Percentiles rank a stretch among this genome's conserved stretches.
Evolutionary conservation across 345 rosid genomes (phyloP).

Genomic region (Rhizophora apiculata): DNA sequence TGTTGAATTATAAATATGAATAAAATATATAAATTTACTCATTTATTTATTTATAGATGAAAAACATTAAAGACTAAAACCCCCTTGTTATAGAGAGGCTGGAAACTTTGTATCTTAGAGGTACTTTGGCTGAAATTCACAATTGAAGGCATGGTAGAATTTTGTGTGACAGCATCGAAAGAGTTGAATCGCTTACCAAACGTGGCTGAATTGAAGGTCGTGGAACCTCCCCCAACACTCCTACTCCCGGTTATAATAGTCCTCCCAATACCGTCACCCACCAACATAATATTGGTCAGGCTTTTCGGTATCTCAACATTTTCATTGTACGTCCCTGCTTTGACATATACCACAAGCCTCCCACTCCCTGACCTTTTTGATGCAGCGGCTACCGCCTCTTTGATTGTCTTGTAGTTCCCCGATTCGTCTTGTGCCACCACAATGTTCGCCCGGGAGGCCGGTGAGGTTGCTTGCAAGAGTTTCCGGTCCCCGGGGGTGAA

Average conservation of each 20-base stretch:
- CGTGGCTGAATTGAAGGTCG: constrained; percentile 45
- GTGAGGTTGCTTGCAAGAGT: constrained; percentile 27
- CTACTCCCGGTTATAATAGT: constrained; percentile 42
- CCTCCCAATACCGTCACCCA: constrained; percentile 36
- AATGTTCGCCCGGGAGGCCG: constrained; percentile 27
- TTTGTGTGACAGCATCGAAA: background rate
- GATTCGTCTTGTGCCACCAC: constrained; percentile 48
- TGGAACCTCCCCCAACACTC: constrained; percentile 41
- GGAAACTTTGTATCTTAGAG: too few species aligned
- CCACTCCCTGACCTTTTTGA: constrained; percentile 25
- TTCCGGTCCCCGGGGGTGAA: constrained; percentile 33
- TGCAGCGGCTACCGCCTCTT: constrained; percentile 34
- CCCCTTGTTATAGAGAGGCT: too few species aligned
- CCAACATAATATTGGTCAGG: constrained; percentile 34
- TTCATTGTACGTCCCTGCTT: constrained; percentile 27
- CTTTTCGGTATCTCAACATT: constrained; percentile 28
- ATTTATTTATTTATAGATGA: too few species aligned
- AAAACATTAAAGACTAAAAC: too few species aligned
- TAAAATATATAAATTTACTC: too few species aligned
- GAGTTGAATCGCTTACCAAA: constrained; percentile 24
- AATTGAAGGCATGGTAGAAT: too few species aligned
- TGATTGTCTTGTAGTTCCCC: constrained; percentile 32
- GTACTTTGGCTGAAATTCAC: too few species aligned
- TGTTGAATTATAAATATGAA: too few species aligned
- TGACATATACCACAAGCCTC: constrained; percentile 35